Percentiles rank a stretch among this genome's conserved stretches.
phyloP scores from a whole-genome alignment of 2,329 filamentous ascomycete species.

The Tolypocladium nubicola region DNA sequence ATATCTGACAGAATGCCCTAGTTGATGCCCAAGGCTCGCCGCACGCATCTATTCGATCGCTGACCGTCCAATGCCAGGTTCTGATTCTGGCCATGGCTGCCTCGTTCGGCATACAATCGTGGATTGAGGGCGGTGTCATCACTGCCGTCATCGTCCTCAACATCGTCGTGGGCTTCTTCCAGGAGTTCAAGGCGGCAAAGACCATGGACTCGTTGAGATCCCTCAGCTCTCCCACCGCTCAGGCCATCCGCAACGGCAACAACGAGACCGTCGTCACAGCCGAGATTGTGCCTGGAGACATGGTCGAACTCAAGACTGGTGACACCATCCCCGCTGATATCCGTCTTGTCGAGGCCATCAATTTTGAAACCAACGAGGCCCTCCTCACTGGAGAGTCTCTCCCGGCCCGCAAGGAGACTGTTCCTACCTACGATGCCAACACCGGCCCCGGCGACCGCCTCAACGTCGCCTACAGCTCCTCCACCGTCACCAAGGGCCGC shows the following conservation, averaged over 20 bases:
- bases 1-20: too few relatives aligned
- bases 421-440: slow-evolving; percentile 28
- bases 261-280: slow-evolving; percentile 25
- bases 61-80: slow-evolving; percentile 18
- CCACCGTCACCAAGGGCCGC: slow-evolving; percentile 50
- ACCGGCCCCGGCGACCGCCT: slow-evolving; percentile 45
- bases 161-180: slow-evolving; percentile 39
- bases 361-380: slow-evolving; percentile 58
- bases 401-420: slow-evolving; percentile 43
- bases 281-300: slow-evolving; percentile 46
- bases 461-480: slow-evolving; percentile 53
- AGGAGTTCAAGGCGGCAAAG: slow-evolving; percentile 36
- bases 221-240: slow-evolving; percentile 31
- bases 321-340: slow-evolving; percentile 54
- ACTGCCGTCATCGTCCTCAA: slow-evolving; percentile 47
- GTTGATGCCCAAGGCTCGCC: neutral
- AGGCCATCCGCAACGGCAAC: slow-evolving; percentile 30
- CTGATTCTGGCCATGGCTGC: slow-evolving; percentile 48
- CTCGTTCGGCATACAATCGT: slow-evolving; percentile 46
- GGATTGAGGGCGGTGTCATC: slow-evolving; percentile 50
- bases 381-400: slow-evolving; percentile 55
- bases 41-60: neutral
- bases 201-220: slow-evolving; percentile 37
- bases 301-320: slow-evolving; percentile 42
- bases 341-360: slow-evolving; percentile 46